Base-by-base conservation (phyloP, 179 eudicot genomes). In the Gypsophila paniculata region DNA sequence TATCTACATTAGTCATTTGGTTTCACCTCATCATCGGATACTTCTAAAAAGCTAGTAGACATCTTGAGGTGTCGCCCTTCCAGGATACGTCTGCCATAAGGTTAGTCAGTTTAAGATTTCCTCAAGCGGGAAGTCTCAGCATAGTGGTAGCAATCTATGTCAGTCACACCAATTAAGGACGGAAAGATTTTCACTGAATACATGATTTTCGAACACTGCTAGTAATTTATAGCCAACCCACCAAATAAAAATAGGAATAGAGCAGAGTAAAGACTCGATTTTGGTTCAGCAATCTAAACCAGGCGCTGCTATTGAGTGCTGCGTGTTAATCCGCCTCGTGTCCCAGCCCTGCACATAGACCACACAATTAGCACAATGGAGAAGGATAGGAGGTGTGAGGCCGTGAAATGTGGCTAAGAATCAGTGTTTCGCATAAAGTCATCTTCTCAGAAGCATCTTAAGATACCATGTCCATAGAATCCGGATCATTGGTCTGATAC, bases 301-400 rank as follows among this genome's bases (percentile, higher is more conserved):
- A 49, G 70, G 42, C 65, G 74, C 67, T 61, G 89, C 84, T 82
- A 93, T 84, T 93, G 93, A 61, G 87, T 84, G 89, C 88, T 86
- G 70, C 98, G 93, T 46, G 87, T 88, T 77, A 85, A 72, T 63
- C 90, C 97, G 10, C 87, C 86, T 63, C 97, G 87, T 63, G 83
- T 59, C 69, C 76, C 73, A 75, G 77, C 82, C 86, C 97, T 91
- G 96, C 85, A 84, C 18, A 78, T 0, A 68, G 22, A 57, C 23
- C 14, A 61, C 19, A 26, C 29, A 38, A 72, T 59, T 19, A 65
- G 59, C 53, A 9, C 23, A 44, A 11, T 21, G 22, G 17, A 42
- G 5, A 71, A 25, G 29, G 10, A 21, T 2, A 5, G 51, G 7
- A 17, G 10, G 10, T 8, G 8, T 54, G 23, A 54, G 3, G 10